Base-by-base conservation (phyloP, 108 stramenopile genomes). In the Cyclotella choctawhatcheeana region DNA sequence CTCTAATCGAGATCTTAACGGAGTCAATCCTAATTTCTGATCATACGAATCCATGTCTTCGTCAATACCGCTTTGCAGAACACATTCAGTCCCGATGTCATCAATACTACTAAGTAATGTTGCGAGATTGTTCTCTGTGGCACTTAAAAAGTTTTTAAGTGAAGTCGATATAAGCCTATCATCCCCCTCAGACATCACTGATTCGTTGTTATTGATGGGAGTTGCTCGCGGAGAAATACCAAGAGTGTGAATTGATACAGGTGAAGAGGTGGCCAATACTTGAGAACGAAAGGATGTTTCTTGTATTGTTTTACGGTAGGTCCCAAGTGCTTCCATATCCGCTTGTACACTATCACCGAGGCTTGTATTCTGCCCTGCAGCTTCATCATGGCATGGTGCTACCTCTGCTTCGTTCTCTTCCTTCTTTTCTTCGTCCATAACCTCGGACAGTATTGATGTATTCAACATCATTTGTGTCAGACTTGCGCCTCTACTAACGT, bases 71-170 rank as follows among this genome's bases (percentile, higher is more conserved):
- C 22, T 4, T 4, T 37, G n/a, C 1, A 43, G 20, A 5, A 22
- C n/a, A 20, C 20, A 43, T 33, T 61, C 13, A 0, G 60, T 20
- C 0, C n/a, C 44, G 18, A 61, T 22, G 18, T 24, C 34, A 24
- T 40, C 60, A 43, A 61, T 61, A 13, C 34, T 37, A 21, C 40
- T 43, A n/a, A 61, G 35, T 1, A 61, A 21, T 24, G 33, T 21
- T 2, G 60, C 6, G 0, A 61, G 37, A 31, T 61, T 61, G 20
- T 33, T 20, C 20, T 61, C 60, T 20, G 40, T 18, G 10, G n/a
- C 18, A 30, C 45, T 30, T 22, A 64, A 10, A 48, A 22, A 50
- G 16, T 50, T 48, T 64, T 64, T 64, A n/a, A 64, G 45, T 5
- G 27, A 27, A 6, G 64, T 17, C 7, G 64, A 37, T 14, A 64